Conservation (phyloP, 2,329 filamentous ascomycete species). For the Calonectria hawksworthii region DNA sequence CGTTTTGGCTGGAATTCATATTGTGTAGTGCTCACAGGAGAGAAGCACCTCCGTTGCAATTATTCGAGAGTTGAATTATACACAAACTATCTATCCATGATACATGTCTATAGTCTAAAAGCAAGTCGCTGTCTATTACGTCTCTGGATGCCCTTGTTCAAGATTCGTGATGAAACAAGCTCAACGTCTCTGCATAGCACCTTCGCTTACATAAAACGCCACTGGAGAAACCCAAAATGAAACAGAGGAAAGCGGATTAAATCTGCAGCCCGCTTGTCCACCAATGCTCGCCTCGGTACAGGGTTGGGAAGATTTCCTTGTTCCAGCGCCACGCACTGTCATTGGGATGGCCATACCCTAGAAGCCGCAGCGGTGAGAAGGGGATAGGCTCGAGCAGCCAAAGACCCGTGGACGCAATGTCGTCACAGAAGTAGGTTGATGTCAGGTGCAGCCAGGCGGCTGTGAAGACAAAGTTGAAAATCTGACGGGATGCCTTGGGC, state of each 20-base stretch:
- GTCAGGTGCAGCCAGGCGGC: conserved; percentile 78
- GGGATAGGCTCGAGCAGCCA: conserved; percentile 90
- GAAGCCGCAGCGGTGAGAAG: conserved; percentile 75
- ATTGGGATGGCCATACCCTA: conserved; percentile 73
- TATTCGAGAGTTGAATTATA: not conserved
- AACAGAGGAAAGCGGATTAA: conserved; percentile 29
- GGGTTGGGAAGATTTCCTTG: conserved; percentile 63
- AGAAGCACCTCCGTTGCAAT: not conserved
- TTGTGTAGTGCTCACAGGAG: no score
- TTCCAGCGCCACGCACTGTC: conserved; percentile 80
- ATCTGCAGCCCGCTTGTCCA: conserved; percentile 60
- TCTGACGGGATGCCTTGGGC: conserved; percentile 62
- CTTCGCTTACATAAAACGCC: not conserved
- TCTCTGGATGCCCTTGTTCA: not conserved
- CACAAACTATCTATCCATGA: not conserved
- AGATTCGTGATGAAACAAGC: not conserved
- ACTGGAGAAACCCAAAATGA: not conserved
- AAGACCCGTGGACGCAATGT: conserved; percentile 79
- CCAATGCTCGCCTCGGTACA: conserved; percentile 75
- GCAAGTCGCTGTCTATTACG: not conserved
- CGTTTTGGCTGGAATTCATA: no score
- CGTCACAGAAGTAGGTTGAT: conserved; percentile 76
- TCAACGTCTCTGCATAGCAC: not conserved
- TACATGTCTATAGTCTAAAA: not conserved
- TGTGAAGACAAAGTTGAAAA: conserved; percentile 73